phyloP scores from a whole-genome alignment of 1,139 yeast species.

The Diutina mesorugosa region DNA sequence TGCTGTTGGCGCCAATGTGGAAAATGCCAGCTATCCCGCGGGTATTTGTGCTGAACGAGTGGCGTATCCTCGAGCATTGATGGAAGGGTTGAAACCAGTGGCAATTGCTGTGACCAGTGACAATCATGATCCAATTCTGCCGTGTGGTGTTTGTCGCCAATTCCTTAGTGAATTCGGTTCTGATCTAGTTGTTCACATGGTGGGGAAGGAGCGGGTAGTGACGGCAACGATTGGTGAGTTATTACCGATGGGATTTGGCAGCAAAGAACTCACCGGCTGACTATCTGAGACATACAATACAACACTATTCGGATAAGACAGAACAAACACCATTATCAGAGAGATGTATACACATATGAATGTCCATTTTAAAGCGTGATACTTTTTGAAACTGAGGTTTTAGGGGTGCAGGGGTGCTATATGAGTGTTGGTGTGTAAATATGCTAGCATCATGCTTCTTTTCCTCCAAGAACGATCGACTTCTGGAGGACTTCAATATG shows the following conservation, averaged over 20 bases:
- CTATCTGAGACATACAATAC: background rate
- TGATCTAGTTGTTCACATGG: slow-evolving; percentile 48
- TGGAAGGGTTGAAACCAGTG: slow-evolving; percentile 30
- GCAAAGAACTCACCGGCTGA: background rate
- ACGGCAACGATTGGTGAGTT: slow-evolving; percentile 45
- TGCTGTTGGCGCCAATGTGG: slow-evolving; percentile 75
- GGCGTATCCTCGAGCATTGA: slow-evolving; percentile 53
- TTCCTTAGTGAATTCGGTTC: slow-evolving; percentile 63
- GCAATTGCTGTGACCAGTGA: slow-evolving; percentile 70
- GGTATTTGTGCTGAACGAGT: slow-evolving; percentile 86
- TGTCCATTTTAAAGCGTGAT: background rate
- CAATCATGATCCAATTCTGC: slow-evolving; percentile 48
- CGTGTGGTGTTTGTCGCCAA: slow-evolving; percentile 94
- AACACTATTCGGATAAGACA: too few species aligned
- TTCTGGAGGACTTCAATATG: too few species aligned
- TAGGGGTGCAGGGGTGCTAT: background rate
- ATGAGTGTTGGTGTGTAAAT: background rate
- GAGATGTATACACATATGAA: background rate
- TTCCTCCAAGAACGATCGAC: too few species aligned
- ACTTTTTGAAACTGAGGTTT: background rate
- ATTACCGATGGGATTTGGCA: slow-evolving; percentile 73
- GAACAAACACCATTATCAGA: too few species aligned
- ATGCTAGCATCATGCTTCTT: too few species aligned
- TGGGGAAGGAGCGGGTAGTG: slow-evolving; percentile 27
- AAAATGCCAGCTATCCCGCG: slow-evolving; percentile 86